These are phyloP conservation scores for Penicillium herquei DNA, from an alignment of 495 filamentous ascomycete species.

Conservation along the genomic window DNA sequence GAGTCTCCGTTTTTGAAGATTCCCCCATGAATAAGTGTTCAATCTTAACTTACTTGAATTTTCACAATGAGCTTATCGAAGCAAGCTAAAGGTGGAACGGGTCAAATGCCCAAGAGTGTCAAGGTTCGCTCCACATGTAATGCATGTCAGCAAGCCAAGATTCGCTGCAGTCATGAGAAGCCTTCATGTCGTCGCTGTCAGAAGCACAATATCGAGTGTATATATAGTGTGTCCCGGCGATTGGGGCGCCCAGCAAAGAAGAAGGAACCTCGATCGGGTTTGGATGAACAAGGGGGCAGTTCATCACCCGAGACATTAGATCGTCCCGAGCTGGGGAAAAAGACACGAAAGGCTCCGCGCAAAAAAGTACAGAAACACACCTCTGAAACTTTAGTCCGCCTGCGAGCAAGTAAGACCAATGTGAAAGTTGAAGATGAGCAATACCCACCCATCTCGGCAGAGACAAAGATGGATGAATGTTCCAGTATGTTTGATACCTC, in stretches of 20 bases:
- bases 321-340: constrained; percentile 12
- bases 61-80: constrained; percentile 17
- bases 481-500: background rate
- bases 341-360: constrained; percentile 10
- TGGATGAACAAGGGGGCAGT: constrained; percentile 1
- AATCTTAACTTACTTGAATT: no score
- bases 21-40: no score
- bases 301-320: constrained; percentile 3
- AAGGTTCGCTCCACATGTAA: constrained; percentile 50
- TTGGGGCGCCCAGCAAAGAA: constrained; percentile 45
- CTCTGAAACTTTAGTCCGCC: background rate
- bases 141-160: constrained; percentile 48
- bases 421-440: background rate
- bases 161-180: constrained; percentile 50
- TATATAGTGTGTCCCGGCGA: constrained; percentile 47
- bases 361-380: constrained; percentile 6
- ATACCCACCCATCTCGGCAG: background rate
- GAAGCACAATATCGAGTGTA: constrained; percentile 41
- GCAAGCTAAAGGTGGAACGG: constrained; percentile 7
- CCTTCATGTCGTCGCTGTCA: constrained; percentile 44
- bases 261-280: constrained; percentile 11
- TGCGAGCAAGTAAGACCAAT: background rate
- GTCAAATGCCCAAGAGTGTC: constrained; percentile 35
- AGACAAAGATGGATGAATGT: background rate
- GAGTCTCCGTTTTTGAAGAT: no score